phyloP scores from a whole-genome alignment of 176 grass and related monocot species.

The Dendrocalamus sinicus region DNA sequence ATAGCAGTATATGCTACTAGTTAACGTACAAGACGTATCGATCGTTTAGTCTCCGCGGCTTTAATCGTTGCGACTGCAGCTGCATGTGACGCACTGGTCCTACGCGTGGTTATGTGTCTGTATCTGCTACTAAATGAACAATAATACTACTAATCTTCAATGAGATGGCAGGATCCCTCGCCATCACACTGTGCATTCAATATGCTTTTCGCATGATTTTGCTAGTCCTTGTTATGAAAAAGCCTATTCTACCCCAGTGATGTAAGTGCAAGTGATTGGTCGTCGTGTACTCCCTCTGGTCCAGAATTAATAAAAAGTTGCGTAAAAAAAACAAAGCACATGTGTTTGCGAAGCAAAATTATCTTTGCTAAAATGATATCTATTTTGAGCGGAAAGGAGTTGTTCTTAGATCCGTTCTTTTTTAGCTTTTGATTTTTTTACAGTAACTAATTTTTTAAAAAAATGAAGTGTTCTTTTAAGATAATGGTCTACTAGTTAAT shows the following conservation, averaged over 20 bases:
- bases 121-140: conserved; percentile 43
- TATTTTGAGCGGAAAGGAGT: too few species aligned
- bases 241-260: not conserved
- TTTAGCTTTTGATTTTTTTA: too few species aligned
- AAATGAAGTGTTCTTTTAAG: too few species aligned
- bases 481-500: too few species aligned
- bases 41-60: not conserved
- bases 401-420: too few species aligned
- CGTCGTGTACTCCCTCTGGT: not conserved
- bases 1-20: not conserved
- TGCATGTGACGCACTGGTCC: conserved; percentile 48
- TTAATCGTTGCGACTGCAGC: not conserved
- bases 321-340: not conserved
- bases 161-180: conserved; percentile 16
- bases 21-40: not conserved
- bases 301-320: not conserved
- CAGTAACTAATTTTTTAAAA: too few species aligned
- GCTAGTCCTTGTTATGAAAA: not conserved
- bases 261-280: not conserved
- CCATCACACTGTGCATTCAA: conserved; percentile 3
- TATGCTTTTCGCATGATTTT: not conserved
- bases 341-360: not conserved
- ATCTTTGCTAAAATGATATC: not conserved
- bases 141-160: conserved; percentile 4
- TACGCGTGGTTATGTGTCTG: conserved; percentile 38